Percentiles rank a stretch among this genome's conserved stretches.
phyloP scores from a whole-genome alignment of 2,329 filamentous ascomycete species.

The Xylaria arbuscula region DNA sequence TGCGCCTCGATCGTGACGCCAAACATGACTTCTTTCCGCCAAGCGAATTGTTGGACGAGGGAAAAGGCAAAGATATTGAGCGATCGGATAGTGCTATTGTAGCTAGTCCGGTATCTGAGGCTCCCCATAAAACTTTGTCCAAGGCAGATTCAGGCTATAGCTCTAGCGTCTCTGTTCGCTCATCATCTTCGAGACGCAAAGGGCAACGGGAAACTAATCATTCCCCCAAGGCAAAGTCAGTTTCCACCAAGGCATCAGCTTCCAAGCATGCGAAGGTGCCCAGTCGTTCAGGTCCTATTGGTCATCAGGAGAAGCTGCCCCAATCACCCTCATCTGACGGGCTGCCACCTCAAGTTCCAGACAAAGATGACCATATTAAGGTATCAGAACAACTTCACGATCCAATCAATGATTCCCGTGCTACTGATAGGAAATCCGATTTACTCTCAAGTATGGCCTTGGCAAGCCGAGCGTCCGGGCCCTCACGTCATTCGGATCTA shows the following conservation, averaged over 20 bases:
- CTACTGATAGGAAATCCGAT: not conserved
- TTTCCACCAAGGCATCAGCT: conserved; percentile 8
- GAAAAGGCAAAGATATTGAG: conserved; percentile 44
- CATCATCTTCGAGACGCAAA: conserved; percentile 55
- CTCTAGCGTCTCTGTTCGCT: conserved; percentile 68
- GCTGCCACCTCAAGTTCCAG: conserved; percentile 52
- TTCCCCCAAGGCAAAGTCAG: conserved; percentile 28
- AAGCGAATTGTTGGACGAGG: conserved; percentile 38
- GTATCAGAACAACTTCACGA: not conserved
- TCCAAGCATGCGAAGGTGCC: conserved; percentile 7
- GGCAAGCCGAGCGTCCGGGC: conserved; percentile 34
- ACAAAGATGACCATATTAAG: conserved; percentile 49
- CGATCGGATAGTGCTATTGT: conserved; percentile 63
- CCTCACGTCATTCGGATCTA: conserved; percentile 46
- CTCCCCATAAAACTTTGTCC: conserved; percentile 58
- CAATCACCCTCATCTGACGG: conserved; percentile 35
- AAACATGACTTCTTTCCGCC: conserved; percentile 51
- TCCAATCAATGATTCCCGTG: not conserved
- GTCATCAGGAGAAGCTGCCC: conserved; percentile 3
- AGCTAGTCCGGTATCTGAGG: conserved; percentile 58
- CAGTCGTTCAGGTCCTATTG: conserved; percentile 3
- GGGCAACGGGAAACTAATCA: conserved; percentile 44
- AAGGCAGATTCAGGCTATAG: conserved; percentile 72
- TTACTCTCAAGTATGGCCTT: not conserved
- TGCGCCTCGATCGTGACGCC: conserved; percentile 56